Conservation (phyloP, 2,329 filamentous ascomycete genomes). For the Penicillium sp. region DNA sequence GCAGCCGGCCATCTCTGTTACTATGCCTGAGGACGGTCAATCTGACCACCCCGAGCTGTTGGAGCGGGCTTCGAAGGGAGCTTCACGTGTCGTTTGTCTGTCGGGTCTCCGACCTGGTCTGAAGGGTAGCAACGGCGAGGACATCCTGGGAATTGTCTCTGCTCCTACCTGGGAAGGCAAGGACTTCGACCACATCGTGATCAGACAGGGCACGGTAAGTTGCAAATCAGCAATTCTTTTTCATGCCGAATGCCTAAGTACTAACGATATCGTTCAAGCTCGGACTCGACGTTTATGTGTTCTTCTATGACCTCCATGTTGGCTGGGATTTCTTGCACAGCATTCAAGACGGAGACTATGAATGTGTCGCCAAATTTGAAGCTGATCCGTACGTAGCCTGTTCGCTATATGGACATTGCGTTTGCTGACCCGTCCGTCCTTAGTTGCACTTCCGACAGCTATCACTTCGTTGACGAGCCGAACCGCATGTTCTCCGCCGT, state of each 20-base stretch:
- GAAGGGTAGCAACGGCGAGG: background rate
- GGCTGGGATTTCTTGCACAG: slow-evolving; percentile 7
- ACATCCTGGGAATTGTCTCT: background rate
- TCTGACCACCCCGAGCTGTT: slow-evolving; percentile 26
- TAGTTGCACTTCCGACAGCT: slow-evolving; percentile 1
- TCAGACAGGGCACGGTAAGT: slow-evolving; percentile 5
- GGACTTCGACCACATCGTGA: slow-evolving; percentile 2
- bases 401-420: background rate
- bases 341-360: slow-evolving; percentile 5
- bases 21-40: slow-evolving; percentile 27
- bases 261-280: slow-evolving; percentile 3
- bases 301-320: slow-evolving; percentile 12
- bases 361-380: slow-evolving; percentile 8
- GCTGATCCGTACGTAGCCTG: slow-evolving; percentile 13
- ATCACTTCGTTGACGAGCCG: slow-evolving; percentile 9
- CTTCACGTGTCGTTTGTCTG: slow-evolving; percentile 6
- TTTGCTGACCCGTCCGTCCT: background rate
- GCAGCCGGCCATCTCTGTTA: slow-evolving; percentile 39
- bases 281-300: slow-evolving; percentile 1
- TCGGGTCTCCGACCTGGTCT: background rate
- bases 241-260: background rate
- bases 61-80: background rate
- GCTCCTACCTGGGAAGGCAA: background rate
- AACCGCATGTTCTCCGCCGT: slow-evolving; percentile 2
- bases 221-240: background rate